A percentile compares a stretch with the other conserved stretches of the same genome.
Evolutionary conservation across 805 yeast species (phyloP).

Genomic region (Zygoascus flipseniorum): DNA sequence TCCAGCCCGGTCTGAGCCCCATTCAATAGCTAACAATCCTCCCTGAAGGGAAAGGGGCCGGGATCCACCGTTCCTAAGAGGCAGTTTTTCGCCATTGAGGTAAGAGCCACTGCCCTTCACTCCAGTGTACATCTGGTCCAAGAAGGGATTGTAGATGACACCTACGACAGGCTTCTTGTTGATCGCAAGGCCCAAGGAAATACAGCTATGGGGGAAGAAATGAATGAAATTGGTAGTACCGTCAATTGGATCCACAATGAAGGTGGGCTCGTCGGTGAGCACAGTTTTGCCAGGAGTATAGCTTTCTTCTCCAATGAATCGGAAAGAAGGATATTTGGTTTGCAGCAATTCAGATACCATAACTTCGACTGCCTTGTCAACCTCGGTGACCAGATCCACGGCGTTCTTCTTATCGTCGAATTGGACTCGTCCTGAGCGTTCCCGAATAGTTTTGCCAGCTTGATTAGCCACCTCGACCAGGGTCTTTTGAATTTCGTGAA

Average conservation of each 20-base stretch:
- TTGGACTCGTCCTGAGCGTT: conserved; percentile 38
- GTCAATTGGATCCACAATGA: conserved; percentile 57
- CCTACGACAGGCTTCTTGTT: conserved; percentile 47
- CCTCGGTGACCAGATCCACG: conserved; percentile 55
- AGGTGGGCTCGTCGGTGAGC: conserved; percentile 47
- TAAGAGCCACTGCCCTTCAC: conserved; percentile 49
- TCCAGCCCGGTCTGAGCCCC: conserved; percentile 53
- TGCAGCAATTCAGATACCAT: conserved; percentile 29
- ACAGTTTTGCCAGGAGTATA: conserved; percentile 41
- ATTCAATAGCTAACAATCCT: conserved; percentile 49
- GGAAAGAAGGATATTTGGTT: conserved; percentile 38
- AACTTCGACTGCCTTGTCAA: conserved; percentile 48
- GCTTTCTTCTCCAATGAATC: conserved; percentile 56
- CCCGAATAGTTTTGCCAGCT: conserved; percentile 44
- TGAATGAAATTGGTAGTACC: conserved; percentile 62
- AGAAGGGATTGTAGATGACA: conserved; percentile 55
- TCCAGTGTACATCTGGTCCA: conserved; percentile 45
- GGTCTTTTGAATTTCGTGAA: conserved; percentile 30
- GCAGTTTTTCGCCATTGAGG: conserved; percentile 38
- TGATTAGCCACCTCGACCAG: conserved; percentile 35
- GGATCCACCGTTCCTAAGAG: conserved; percentile 25
- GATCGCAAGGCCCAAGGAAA: conserved; percentile 49
- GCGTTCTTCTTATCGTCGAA: conserved; percentile 52
- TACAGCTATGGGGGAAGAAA: conserved; percentile 53
- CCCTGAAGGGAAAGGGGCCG: conserved; percentile 39